Evolutionary conservation across 768 basidiomycete species (phyloP).

Genomic region (Boletellus emodensis): DNA sequence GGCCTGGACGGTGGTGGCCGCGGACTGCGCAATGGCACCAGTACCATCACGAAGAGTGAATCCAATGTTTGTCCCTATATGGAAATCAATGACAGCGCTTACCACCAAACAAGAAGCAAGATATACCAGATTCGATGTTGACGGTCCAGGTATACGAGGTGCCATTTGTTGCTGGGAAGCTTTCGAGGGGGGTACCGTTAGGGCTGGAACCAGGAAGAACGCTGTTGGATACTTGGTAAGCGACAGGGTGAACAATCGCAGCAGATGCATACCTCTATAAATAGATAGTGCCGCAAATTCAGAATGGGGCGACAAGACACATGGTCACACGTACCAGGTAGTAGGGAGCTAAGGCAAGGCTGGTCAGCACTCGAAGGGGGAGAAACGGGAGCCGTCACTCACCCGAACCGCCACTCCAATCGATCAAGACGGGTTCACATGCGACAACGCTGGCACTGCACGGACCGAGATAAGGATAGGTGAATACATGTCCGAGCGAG

Average conservation of each 20-base stretch:
- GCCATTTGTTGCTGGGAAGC: slow-evolving; percentile 39
- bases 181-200: slow-evolving; percentile 39
- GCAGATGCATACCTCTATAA: slow-evolving; percentile 37
- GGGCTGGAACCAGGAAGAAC: slow-evolving; percentile 51
- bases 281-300: neutral
- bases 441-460: slow-evolving; percentile 44
- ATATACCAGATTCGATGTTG: slow-evolving; percentile 44
- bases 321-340: slow-evolving; percentile 49
- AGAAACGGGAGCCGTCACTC: slow-evolving; percentile 21
- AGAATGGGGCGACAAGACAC: neutral
- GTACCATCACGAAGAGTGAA: slow-evolving; percentile 58
- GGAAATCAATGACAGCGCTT: neutral
- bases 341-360: slow-evolving; percentile 48
- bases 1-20: slow-evolving; percentile 44
- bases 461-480: slow-evolving; percentile 1
- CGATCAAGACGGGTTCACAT: slow-evolving; percentile 55
- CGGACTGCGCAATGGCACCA: slow-evolving; percentile 49
- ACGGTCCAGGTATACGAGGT: slow-evolving; percentile 52
- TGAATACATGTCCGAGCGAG: neutral
- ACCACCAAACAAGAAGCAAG: neutral
- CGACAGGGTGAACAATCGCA: neutral
- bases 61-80: slow-evolving; percentile 48
- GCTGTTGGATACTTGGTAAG: slow-evolving; percentile 32
- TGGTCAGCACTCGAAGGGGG: neutral
- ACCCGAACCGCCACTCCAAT: slow-evolving; percentile 58